These are phyloP conservation scores for Erysimum pusillum DNA, from an alignment of 441 rosid genomes.

Conservation along the genomic window DNA sequence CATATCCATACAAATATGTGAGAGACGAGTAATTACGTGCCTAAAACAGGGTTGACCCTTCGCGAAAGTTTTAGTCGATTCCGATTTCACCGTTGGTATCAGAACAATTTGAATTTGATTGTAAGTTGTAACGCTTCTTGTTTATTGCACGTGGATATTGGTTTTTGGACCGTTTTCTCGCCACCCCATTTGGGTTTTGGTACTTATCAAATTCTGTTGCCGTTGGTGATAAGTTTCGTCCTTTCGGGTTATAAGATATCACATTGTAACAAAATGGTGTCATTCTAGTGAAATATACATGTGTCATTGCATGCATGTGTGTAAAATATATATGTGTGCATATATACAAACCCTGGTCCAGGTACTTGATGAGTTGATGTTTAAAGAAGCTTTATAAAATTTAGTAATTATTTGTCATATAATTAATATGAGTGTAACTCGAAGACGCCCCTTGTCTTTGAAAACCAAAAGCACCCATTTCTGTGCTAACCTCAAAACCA, in stretches of 20 bases:
- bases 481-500: constrained; percentile 35
- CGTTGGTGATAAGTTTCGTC: constrained; percentile 37
- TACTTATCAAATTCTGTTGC: constrained; percentile 40
- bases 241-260: constrained; percentile 31
- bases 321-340: background rate
- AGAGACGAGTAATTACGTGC: constrained; percentile 15
- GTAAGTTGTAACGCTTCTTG: constrained; percentile 34
- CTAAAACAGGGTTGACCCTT: constrained; percentile 20
- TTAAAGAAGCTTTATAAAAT: background rate
- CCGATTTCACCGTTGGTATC: background rate
- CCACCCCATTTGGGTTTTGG: constrained; percentile 14
- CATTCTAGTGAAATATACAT: constrained; percentile 34
- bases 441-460: constrained; percentile 40
- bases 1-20: constrained; percentile 4
- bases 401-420: background rate
- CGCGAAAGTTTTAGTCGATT: constrained; percentile 21
- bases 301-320: constrained; percentile 44
- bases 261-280: constrained; percentile 27
- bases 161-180: constrained; percentile 27
- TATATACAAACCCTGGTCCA: background rate
- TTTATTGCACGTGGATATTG: constrained; percentile 26
- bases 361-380: background rate
- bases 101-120: constrained; percentile 44
- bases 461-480: constrained; percentile 34
- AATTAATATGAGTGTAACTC: constrained; percentile 9